Evolutionary conservation across 2,329 filamentous ascomycete genomes (phyloP), one percentile per base, ranked within the genome.

Genomic region (Blastomyces parvus): DNA sequence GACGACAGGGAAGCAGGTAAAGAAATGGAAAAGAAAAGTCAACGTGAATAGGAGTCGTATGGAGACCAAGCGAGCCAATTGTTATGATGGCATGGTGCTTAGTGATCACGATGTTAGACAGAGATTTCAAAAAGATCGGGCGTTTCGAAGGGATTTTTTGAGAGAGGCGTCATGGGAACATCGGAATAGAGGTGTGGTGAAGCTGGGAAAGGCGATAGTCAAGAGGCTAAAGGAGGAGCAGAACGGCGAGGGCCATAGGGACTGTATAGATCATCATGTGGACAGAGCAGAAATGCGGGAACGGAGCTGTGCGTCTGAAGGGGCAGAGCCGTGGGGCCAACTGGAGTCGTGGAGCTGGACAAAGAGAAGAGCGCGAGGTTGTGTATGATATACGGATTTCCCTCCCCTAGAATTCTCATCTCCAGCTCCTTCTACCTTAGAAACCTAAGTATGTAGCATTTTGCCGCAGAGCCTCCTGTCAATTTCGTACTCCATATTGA

Each of bases 51-150:
- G 42, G 19, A 52, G 30, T 19, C 27, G 27, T 27, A 58, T 61
- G 27, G n/a, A 22, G 17, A 13, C 14, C 14, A 30, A 9, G 13
- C 30, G 61, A 4, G 25, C 50, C 13, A 5, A 50, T 22, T 65
- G 53, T 33, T 63, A 63, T 59, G 58, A 63, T 40, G 61, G 61
- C 38, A 63, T 57, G 57, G 30, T 65, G 19, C 17, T 65, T n/a
- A 38, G 59, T 22, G 57, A 48, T 22, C 42, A 44, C 8, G 38
- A 58, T 11, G 14, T 59, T n/a, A 46, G 61, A 19, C 9, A 17
- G n/a, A 27, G 40, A 19, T 50, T 59, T 33, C 13, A 58, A 7
- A 27, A 33, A 33, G 55, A 58, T 59, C 5, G n/a, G 61, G 17
- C 17, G 38, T 40, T 38, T 46, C 52, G 38, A n/a, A 22, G 27